Evolutionary conservation across 768 basidiomycete genomes (phyloP), one percentile per base, ranked within the genome.

Genomic region (Collybia nuda): DNA sequence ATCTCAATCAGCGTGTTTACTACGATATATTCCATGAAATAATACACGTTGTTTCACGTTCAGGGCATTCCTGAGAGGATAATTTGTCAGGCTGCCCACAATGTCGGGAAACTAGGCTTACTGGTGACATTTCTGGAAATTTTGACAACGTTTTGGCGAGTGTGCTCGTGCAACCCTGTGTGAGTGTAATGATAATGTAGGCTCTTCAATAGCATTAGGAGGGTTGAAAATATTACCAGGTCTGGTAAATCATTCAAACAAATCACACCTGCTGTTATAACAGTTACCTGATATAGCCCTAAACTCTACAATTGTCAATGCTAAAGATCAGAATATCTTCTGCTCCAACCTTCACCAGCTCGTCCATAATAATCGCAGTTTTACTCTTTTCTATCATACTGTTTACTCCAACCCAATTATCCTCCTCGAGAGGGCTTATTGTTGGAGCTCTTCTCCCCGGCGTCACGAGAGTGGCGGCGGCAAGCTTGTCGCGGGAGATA

Each of bases 241-340:
- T 11, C 9, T 11, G 7, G 32, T 32, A 6, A 2, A 9, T 32
- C 12, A 32, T 32, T 14, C 14, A 3, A 14, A 11, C 2, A 32
- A 32, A 14, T 32, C 32, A 32, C 3, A 32, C 12, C 32, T 32
- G 32, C 7, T 32, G 32, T 32, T 17, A 21, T 19, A 19, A 2
- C 21, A 21, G 21, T 6, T 12, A 40, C 17, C 17, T 18, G 17
- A 44, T 40, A 21, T 47, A 48, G 14, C 44, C 67, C 23, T 72
- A 92, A 24, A 98, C 95, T 67, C 94, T 82, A 75, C 95, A 98
- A 67, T 98, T 98, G 65, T 93, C 86, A 56, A 99, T 69, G 54
- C 84, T 90, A 64, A 96, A 89, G 46, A 95, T 83, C 56, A 98
- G 69, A 40, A 98, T 79, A 63, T 99, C 97, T 67, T 92, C 83